These are phyloP conservation scores for Fusarium lateritium DNA, from an alignment of 2,329 filamentous ascomycete genomes.

Conservation along the genomic window DNA sequence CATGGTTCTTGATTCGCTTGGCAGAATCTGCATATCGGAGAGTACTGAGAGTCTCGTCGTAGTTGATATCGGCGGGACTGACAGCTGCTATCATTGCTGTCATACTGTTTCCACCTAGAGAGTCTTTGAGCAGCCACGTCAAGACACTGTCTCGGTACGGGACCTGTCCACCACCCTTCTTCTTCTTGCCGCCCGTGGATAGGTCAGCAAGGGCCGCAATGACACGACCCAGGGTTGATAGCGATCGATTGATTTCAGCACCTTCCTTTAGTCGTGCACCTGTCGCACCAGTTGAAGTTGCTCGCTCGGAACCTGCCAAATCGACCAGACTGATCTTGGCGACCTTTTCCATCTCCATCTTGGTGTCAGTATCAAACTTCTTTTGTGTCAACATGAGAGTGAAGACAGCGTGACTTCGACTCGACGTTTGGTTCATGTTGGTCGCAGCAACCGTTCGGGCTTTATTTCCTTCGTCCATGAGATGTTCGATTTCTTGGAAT, in stretches of 20 bases:
- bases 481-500: slow-evolving; percentile 94
- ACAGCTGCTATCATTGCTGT: slow-evolving; percentile 99
- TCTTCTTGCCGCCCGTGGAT: slow-evolving; percentile 87
- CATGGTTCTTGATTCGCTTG: slow-evolving; percentile 99
- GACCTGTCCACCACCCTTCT: slow-evolving; percentile 78
- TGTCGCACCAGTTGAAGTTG: slow-evolving; percentile 96
- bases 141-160: slow-evolving; percentile 97
- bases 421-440: slow-evolving; percentile 99
- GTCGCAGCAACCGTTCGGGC: slow-evolving; percentile 97
- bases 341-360: slow-evolving; percentile 97
- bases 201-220: slow-evolving; percentile 96
- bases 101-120: slow-evolving; percentile 97
- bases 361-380: slow-evolving; percentile 89
- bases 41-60: slow-evolving; percentile 96
- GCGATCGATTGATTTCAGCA: slow-evolving; percentile 96
- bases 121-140: slow-evolving; percentile 98
- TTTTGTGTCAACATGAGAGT: slow-evolving; percentile 97
- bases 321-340: slow-evolving; percentile 98
- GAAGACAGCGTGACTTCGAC: slow-evolving; percentile 97
- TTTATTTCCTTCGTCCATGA: slow-evolving; percentile 99
- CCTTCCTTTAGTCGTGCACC: slow-evolving; percentile 96
- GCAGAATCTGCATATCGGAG: slow-evolving; percentile 97
- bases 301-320: slow-evolving; percentile 96
- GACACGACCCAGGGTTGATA: slow-evolving; percentile 96
- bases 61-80: slow-evolving; percentile 98